Evolutionary conservation across 208 protist species (phyloP), one percentile per base, ranked within the genome.

Genomic region (Leishmania braziliensis): DNA sequence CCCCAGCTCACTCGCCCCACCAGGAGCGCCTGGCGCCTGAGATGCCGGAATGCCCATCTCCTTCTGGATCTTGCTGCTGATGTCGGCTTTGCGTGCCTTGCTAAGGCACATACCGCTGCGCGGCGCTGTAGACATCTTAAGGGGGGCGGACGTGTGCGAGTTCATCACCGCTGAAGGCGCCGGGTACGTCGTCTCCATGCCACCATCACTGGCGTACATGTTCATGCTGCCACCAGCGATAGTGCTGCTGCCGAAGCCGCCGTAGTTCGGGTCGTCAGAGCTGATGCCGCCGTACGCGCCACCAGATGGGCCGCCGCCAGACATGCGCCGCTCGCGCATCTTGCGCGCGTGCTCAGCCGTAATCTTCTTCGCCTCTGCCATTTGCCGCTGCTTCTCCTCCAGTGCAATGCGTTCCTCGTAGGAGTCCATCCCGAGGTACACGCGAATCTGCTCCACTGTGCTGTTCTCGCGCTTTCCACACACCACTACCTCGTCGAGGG

Each of bases 401-500:
- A 89, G 93, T 74, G 90, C 90, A 84, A 84, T 94, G 78, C 97
- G 95, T 89, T 99, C 98, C 81, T 99, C 98, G 80, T 99, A 96
- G 50, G 92, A 98, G 78, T 99, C 93, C 98, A 99, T 99, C 83
- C 98, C 95, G 18, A 99, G 91, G 88, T 97, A 99, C 12, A 93
- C 97, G 65, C 98, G 95, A 56, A 99, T 97, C 82, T 99, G 95
- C 70, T 97, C 90, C 48, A 99, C 60, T 20, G 91, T 98, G 65
- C 98, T 93, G 87, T 96, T 97, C 87, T 99, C 98, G 33, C 98
- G 95, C 85, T 98, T 97, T 14, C 98, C 98, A 39, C 95, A 89
- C 14, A 97, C 91, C 9, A 99, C 93, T 2, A 99, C 94, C 90
- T 99, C 99, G 84, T 99, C 99, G 70, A 99, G 96, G 43, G 99